A percentile compares a stretch with the other conserved stretches of the same genome.
phyloP scores from a whole-genome alignment of 2,329 filamentous ascomycete species.

The Penicillium glabrum region DNA sequence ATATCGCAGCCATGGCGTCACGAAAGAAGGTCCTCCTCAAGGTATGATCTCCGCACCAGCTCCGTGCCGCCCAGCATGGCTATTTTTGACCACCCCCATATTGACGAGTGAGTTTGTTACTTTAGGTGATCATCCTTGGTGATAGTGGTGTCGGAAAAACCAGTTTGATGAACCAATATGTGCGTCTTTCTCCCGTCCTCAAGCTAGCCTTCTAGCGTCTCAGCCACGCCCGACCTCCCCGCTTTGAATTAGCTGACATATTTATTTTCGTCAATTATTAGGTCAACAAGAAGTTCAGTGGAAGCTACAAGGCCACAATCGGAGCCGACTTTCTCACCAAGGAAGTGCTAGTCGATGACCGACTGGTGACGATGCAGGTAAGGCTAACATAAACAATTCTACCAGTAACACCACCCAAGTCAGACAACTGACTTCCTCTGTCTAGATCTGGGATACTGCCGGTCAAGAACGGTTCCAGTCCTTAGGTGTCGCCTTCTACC shows the following conservation, averaged over 20 bases:
- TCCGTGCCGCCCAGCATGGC: conserved; percentile 7
- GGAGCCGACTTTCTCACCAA: conserved; percentile 98
- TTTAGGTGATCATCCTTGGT: conserved; percentile 94
- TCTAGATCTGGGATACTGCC: conserved; percentile 93
- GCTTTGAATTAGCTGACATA: conserved; percentile 15
- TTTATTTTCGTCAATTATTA: conserved; percentile 38
- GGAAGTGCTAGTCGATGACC: conserved; percentile 94
- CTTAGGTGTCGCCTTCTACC: conserved; percentile 94
- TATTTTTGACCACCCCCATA: neutral
- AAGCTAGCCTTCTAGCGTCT: neutral
- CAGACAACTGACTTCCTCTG: neutral
- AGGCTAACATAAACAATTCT: conserved; percentile 11
- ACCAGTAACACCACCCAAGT: neutral
- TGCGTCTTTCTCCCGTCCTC: conserved; percentile 51
- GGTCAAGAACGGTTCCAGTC: conserved; percentile 98
- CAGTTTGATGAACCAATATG: conserved; percentile 99
- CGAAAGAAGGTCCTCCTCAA: conserved; percentile 90
- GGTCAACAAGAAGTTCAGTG: conserved; percentile 99
- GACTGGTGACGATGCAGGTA: conserved; percentile 98
- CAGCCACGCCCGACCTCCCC: conserved; percentile 10
- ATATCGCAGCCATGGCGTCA: conserved; percentile 61
- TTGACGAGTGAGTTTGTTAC: conserved; percentile 9
- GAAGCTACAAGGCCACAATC: conserved; percentile 99
- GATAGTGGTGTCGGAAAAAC: conserved; percentile 99
- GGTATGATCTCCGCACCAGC: conserved; percentile 52